phyloP scores from a whole-genome alignment of 345 rosid species.

The Eucalyptus victrix region DNA sequence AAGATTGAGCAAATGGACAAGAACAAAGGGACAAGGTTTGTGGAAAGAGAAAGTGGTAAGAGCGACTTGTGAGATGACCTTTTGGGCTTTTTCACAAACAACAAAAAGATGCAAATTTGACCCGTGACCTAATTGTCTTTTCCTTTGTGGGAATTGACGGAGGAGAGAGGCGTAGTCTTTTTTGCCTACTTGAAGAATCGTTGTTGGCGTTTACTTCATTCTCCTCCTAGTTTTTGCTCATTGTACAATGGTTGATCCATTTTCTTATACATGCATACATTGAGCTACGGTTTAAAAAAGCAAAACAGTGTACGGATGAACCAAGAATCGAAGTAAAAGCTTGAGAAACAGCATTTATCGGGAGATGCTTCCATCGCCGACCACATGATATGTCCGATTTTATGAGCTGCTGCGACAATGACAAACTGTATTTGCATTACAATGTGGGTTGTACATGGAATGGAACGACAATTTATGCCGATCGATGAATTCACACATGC shows the following conservation, averaged over 20 bases:
- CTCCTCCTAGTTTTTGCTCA: background rate
- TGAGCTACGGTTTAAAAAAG: background rate
- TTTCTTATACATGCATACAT: background rate
- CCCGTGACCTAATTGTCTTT: constrained; percentile 21
- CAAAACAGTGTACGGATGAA: background rate
- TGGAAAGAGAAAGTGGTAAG: background rate
- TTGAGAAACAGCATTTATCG: background rate
- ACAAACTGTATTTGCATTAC: background rate
- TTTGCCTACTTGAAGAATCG: background rate
- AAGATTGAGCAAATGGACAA: constrained; percentile 11
- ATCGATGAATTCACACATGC: background rate
- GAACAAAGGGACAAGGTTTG: constrained; percentile 15
- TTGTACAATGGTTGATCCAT: background rate
- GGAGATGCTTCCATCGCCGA: background rate
- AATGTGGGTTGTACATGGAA: background rate
- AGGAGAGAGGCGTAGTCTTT: background rate
- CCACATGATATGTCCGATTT: background rate
- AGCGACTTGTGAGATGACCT: background rate
- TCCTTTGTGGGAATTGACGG: background rate
- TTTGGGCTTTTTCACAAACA: constrained; percentile 14
- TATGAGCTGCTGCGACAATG: background rate
- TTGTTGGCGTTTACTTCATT: background rate
- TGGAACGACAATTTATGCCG: background rate
- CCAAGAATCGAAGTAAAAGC: background rate
- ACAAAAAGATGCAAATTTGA: constrained; percentile 10